Percentiles rank a stretch among this genome's conserved stretches.
These are phyloP conservation scores for Martiniozyma asiatica DNA, from an alignment of 1,139 yeast genomes.

Conservation along the genomic window DNA sequence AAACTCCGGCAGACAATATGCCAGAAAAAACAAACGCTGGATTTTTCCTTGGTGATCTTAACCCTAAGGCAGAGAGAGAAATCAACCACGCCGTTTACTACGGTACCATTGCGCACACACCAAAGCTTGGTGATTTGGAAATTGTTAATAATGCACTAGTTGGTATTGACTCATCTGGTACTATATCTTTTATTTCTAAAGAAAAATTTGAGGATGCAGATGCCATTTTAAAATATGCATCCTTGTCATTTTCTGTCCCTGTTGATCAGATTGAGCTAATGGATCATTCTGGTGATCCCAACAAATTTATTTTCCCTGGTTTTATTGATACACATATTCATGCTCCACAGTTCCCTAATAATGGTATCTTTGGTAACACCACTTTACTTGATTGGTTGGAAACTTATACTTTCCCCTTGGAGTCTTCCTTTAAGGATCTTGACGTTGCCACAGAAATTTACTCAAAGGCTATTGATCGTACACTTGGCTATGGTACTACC, in stretches of 20 bases:
- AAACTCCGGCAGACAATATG: too few species aligned
- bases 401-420: constrained; percentile 81
- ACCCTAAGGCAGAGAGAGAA: constrained; percentile 12
- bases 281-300: constrained; percentile 20
- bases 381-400: constrained; percentile 84
- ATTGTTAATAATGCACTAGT: constrained; percentile 36
- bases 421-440: constrained; percentile 42
- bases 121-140: constrained; percentile 34
- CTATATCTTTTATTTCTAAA: constrained; percentile 33
- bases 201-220: constrained; percentile 12
- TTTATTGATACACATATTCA: constrained; percentile 93
- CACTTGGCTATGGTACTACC: constrained; percentile 75
- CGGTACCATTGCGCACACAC: constrained; percentile 51
- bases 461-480: constrained; percentile 48
- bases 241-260: background rate
- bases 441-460: constrained; percentile 51
- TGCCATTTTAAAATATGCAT: background rate
- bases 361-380: constrained; percentile 77
- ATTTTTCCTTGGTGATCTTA: constrained; percentile 8
- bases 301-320: constrained; percentile 70
- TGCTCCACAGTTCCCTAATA: constrained; percentile 94
- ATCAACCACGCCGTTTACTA: constrained; percentile 25
- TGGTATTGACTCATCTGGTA: constrained; percentile 41
- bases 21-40: constrained; percentile 7
- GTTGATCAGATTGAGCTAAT: constrained; percentile 16